A percentile compares a stretch with the other conserved stretches of the same genome.
Evolutionary conservation across 2,329 filamentous ascomycete species (phyloP).

Genomic region (Aspergillus oerlinghausenensis): DNA sequence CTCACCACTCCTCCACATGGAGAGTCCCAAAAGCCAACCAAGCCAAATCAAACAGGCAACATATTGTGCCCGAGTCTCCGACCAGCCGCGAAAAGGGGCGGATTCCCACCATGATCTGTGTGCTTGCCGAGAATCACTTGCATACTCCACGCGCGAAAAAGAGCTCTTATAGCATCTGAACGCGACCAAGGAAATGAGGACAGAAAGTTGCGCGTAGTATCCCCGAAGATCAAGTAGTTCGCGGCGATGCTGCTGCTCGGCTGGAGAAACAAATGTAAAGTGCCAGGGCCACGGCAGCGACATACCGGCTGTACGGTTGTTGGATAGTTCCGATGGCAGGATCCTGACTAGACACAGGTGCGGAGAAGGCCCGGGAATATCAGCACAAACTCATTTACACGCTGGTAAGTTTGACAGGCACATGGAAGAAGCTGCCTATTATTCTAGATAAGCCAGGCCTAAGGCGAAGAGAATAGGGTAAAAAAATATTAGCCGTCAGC

Average conservation of each 20-base stretch:
- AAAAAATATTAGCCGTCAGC: background rate
- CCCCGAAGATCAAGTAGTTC: constrained; percentile 53
- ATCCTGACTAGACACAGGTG: too few species aligned
- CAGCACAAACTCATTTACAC: background rate
- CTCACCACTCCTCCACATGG: constrained; percentile 48
- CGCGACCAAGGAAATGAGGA: constrained; percentile 43
- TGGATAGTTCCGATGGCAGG: background rate
- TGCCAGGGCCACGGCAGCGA: constrained; percentile 43
- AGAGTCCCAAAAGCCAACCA: constrained; percentile 49
- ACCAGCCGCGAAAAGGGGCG: constrained; percentile 39
- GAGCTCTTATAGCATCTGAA: constrained; percentile 29
- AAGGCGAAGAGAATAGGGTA: background rate
- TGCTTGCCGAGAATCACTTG: constrained; percentile 3
- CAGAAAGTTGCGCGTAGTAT: constrained; percentile 52
- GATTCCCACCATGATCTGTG: constrained; percentile 42
- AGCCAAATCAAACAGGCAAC: constrained; percentile 47
- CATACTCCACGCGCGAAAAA: constrained; percentile 1
- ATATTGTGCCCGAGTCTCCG: constrained; percentile 50
- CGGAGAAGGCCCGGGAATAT: background rate
- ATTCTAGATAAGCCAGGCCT: too few species aligned
- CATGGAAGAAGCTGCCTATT: too few species aligned
- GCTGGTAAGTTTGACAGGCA: background rate
- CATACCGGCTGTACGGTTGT: constrained; percentile 9
- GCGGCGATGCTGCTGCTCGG: constrained; percentile 49
- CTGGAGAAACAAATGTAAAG: constrained; percentile 48